Evolutionary conservation across 2,329 filamentous ascomycete species (phyloP).

Genomic region (Fusarium longipes): DNA sequence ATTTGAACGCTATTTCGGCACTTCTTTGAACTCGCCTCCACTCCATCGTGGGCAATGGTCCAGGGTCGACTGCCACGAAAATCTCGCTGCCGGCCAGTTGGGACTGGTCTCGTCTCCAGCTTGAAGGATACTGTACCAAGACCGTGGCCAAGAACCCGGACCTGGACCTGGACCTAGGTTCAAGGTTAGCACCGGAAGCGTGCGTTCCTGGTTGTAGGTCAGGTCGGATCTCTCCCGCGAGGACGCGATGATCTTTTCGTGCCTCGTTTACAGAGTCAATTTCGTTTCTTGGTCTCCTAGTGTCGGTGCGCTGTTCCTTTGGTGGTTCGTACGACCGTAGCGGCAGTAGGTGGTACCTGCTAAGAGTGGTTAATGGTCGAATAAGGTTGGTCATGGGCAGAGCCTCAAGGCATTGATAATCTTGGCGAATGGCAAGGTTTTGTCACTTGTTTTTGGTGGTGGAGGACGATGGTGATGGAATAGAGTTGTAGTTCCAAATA

Average conservation of each 20-base stretch:
- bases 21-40: conserved; percentile 42
- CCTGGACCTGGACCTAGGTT: conserved; percentile 1
- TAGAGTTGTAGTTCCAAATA: conserved; percentile 1
- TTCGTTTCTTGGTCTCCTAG: conserved; percentile 5
- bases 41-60: conserved; percentile 40
- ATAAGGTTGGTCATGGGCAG: conserved; percentile 21
- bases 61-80: conserved; percentile 24
- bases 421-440: background rate
- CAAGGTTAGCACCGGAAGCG: conserved; percentile 25
- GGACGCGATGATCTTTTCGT: conserved; percentile 19
- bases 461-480: background rate
- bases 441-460: background rate
- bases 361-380: conserved; percentile 3
- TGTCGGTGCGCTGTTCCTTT: conserved; percentile 12
- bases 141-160: background rate
- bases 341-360: background rate
- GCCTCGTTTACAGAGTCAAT: conserved; percentile 19
- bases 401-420: conserved; percentile 15
- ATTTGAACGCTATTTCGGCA: conserved; percentile 50
- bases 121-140: conserved; percentile 9
- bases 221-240: conserved; percentile 19
- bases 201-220: conserved; percentile 28
- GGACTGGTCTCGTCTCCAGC: conserved; percentile 7
- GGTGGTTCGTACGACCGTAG: conserved; percentile 9
- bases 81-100: conserved; percentile 23